Evolutionary conservation across 2,329 filamentous ascomycete genomes (phyloP), one percentile per base, ranked within the genome.

Genomic region (Fusarium zealandicum): DNA sequence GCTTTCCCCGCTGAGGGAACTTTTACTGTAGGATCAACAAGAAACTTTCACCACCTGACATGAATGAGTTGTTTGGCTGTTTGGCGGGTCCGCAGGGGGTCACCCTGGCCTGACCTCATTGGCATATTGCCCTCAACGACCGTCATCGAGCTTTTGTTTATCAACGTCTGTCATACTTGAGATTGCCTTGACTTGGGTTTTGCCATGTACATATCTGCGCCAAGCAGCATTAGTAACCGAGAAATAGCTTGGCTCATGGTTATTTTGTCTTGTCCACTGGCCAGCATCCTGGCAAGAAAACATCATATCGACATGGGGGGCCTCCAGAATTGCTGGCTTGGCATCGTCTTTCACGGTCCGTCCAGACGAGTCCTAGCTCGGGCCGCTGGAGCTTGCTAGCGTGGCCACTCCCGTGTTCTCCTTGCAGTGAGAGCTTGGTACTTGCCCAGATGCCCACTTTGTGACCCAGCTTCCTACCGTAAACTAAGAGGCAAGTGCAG

Each of bases 41-140:
- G 42, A 28, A 41, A 55, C 60, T 63, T 58, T 14, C 17, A 36
- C 30, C 30, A 36, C 41, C 41, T 36, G 31, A 36, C 54, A 22
- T 9, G 38, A 40, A 28, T 54, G 51, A 57, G 45, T 35, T 20
- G 38, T 46, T 46, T 42, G 38, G 39, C 44, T 57, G 49, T 46
- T 38, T 55, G 39, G 56, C 57, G 45, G 47, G 41, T 48, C 57
- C 40, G 32, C 25, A 14, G 22, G 38, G 59, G 59, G 54, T 37
- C 49, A 38, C 54, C 28, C 41, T 63, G 55, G 31, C 51, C 51
- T 65, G 59, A 50, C 52, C 59, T 61, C 59, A 61, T 63, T 55
- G 45, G 20, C 7, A 7, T 22, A 22, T 22, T 7, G 20, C 20
- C 7, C 20, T 22, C 20, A 7, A 22, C 20, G 20, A 22, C 20